Conservation (phyloP, 2,329 filamentous ascomycete species). For the Calonectria naviculata region DNA sequence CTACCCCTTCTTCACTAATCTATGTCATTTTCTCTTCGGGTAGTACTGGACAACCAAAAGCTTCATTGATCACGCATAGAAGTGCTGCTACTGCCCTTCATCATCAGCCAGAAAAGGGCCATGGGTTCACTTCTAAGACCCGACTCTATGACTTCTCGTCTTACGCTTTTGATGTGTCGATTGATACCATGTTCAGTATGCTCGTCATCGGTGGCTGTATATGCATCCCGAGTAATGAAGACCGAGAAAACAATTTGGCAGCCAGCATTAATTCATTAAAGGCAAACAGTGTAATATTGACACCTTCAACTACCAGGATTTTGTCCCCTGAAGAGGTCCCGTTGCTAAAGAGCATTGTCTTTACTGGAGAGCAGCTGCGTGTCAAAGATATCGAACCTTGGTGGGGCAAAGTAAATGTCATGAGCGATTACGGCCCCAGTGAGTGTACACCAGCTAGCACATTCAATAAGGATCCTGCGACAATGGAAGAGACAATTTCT, state of each 20-base stretch:
- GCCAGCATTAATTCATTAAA: neutral
- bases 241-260: constrained; percentile 7
- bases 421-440: constrained; percentile 17
- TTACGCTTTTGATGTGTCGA: constrained; percentile 24
- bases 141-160: constrained; percentile 17
- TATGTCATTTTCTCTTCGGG: constrained; percentile 62
- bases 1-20: neutral
- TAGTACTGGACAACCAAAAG: constrained; percentile 67
- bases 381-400: neutral
- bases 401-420: neutral
- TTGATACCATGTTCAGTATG: constrained; percentile 41
- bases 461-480: neutral
- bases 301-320: neutral
- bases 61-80: constrained; percentile 49
- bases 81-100: constrained; percentile 8
- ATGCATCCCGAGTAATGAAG: constrained; percentile 8
- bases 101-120: neutral
- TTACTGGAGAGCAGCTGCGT: neutral
- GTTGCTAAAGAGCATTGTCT: neutral
- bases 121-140: neutral
- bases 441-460: constrained; percentile 1
- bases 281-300: neutral
- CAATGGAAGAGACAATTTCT: neutral
- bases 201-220: constrained; percentile 25
- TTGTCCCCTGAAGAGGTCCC: neutral